phyloP scores from a whole-genome alignment of 306 rosid species.

The Neltuma alba region DNA sequence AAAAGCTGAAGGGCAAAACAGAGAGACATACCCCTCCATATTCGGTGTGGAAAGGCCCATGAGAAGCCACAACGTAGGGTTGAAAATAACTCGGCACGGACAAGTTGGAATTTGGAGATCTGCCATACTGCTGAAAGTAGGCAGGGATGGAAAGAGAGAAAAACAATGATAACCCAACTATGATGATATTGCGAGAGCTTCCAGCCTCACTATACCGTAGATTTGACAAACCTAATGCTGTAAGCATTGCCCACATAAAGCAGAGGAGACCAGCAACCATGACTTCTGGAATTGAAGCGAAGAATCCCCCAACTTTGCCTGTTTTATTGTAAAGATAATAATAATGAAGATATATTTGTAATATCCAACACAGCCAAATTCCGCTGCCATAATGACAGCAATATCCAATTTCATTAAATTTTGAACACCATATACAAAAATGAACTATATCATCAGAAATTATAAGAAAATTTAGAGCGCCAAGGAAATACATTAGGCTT shows the following conservation, averaged over 20 bases:
- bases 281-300: slow-evolving; percentile 96
- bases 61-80: slow-evolving; percentile 92
- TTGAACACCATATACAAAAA: too few relatives aligned
- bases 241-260: slow-evolving; percentile 98
- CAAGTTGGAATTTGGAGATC: slow-evolving; percentile 75
- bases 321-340: slow-evolving; percentile 32
- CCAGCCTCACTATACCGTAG: slow-evolving; percentile 99
- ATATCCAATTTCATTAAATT: too few relatives aligned
- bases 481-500: too few relatives aligned
- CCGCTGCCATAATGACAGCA: too few relatives aligned
- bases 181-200: slow-evolving; percentile 96
- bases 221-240: slow-evolving; percentile 94
- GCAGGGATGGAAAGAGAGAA: slow-evolving; percentile 94
- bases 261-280: slow-evolving; percentile 99
- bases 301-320: slow-evolving; percentile 98
- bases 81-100: slow-evolving; percentile 90
- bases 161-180: slow-evolving; percentile 92
- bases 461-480: too few relatives aligned
- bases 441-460: too few relatives aligned
- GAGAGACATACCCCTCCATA: slow-evolving; percentile 82
- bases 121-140: slow-evolving; percentile 94
- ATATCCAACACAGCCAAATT: too few relatives aligned
- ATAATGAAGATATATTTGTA: slow-evolving; percentile 19
- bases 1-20: slow-evolving; percentile 18
- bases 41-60: slow-evolving; percentile 81